Conservation (phyloP, 257 asterid genomes). For the Marsdenia floribunda region DNA sequence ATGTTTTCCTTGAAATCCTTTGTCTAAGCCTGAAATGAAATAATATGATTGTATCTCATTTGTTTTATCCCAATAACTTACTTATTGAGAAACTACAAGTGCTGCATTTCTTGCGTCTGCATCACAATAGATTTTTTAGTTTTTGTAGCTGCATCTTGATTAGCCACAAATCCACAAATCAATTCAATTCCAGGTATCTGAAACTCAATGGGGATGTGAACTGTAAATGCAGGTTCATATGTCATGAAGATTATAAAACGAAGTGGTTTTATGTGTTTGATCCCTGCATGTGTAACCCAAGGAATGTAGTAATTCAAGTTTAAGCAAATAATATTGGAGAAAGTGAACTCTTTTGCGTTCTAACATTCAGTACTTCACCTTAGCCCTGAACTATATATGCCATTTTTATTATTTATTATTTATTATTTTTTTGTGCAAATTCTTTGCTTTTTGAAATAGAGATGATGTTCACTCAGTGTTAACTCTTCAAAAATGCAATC, state of each 20-base stretch:
- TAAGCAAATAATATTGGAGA: not conserved
- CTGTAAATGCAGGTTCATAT: not conserved
- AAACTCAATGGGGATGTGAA: not conserved
- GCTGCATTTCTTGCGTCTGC: not conserved
- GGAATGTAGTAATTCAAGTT: not conserved
- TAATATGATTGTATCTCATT: not conserved
- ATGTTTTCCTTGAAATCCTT: constrained; percentile 9
- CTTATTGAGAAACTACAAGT: not conserved
- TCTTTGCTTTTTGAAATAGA: not conserved
- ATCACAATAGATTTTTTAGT: constrained; percentile 8
- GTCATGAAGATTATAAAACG: not conserved
- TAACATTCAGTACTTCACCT: not conserved
- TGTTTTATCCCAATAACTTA: not conserved
- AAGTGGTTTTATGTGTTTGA: not conserved
- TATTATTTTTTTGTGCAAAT: not conserved
- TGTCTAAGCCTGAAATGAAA: constrained; percentile 7
- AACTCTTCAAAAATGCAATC: not conserved
- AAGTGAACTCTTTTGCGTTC: not conserved
- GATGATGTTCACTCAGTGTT: not conserved
- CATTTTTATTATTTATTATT: too few relatives aligned
- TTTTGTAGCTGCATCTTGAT: not conserved
- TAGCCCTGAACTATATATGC: not conserved
- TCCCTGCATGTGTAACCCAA: not conserved
- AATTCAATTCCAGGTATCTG: too few relatives aligned
- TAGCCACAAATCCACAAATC: not conserved